Base-by-base conservation (phyloP, 2,329 filamentous ascomycete species). In the Cordyceps cateniannulata region DNA sequence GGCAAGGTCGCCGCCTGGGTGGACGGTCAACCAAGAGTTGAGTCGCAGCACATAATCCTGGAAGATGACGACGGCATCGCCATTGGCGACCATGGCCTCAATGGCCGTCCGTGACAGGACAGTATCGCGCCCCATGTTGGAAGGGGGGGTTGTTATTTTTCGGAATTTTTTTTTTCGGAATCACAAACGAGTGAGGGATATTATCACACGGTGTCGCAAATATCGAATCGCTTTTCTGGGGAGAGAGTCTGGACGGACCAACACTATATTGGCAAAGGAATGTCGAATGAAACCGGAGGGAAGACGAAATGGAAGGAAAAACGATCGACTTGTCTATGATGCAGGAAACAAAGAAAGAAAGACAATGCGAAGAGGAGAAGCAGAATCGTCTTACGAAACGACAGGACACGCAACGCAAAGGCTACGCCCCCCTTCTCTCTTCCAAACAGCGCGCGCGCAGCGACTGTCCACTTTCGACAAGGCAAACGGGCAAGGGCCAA, bases 1-100 rank as follows among this genome's bases (percentile, higher is more conserved):
- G 22, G 83, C 81, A 27, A 86, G 72, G 16, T 76, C 73, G 35
- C 85, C 85, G 22, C 85, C 85, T 0, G 85, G 85, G 66, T 87
- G 85, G 60, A 73, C 78, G 59, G 79, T 69, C 65, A 86, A 76
- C 85, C 84, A 87, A 48, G 75, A 72, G 66, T 85, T 81, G 42
- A 87, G 78, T 60, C 77, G 75, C 65, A 87, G 73, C 18, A 83
- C 79, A 56, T 74, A 67, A 49, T 81, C 83, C 50, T 85, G 77
- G 64, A 78, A 79, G 59, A 87, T 79, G 65, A 86, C 78, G 59
- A 87, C 79, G 16, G 73, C 77, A 32, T 80, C 75, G 61, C 82
- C 83, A 53, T 82, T 75, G 32, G 81, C 80, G 64, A 87, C 81
- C 71, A 82, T 71, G 40, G 67, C 71, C 66, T 82, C 76, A 64